Percentiles rank a stretch among this genome's conserved stretches.
Evolutionary conservation across 2,329 filamentous ascomycete genomes (phyloP).

Genomic region (Hysterium pulicare): DNA sequence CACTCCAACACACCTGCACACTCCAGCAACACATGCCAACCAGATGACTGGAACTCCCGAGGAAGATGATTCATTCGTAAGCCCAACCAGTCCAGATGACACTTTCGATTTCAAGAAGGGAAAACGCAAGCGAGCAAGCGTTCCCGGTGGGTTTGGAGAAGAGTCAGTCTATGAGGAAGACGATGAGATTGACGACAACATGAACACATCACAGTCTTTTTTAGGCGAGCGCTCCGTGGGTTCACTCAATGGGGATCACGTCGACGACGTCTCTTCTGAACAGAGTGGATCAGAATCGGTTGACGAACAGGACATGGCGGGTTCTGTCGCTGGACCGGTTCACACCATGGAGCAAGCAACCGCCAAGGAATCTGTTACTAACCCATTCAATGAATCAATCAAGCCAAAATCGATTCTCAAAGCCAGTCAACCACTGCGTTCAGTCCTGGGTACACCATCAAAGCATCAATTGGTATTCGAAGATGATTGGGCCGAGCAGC

Average conservation of each 20-base stretch:
- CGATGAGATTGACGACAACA: conserved; percentile 27
- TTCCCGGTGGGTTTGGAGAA: conserved; percentile 80
- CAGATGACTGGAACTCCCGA: conserved; percentile 34
- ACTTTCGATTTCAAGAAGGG: conserved; percentile 56
- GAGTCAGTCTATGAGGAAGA: conserved; percentile 50
- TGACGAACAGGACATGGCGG: conserved; percentile 70
- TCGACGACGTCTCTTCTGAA: conserved; percentile 59
- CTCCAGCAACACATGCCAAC: conserved; percentile 17
- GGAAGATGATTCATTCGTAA: conserved; percentile 34
- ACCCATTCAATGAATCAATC: conserved; percentile 29
- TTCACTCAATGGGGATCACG: conserved; percentile 59
- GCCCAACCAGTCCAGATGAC: conserved; percentile 47
- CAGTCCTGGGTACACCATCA: conserved; percentile 49
- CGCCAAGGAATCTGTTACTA: conserved; percentile 23
- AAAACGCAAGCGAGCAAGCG: conserved; percentile 45
- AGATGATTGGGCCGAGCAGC: conserved; percentile 89
- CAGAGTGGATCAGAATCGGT: conserved; percentile 69
- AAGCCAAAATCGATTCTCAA: conserved; percentile 51
- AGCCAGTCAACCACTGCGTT: conserved; percentile 29
- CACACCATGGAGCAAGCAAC: conserved; percentile 69
- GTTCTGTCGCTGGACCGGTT: conserved; percentile 71
- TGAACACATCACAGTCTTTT: conserved; percentile 65
- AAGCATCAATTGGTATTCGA: conserved; percentile 57
- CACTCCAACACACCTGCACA: conserved; percentile 39
- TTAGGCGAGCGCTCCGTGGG: conserved; percentile 88